phyloP scores from a whole-genome alignment of 2,329 filamentous ascomycete genomes.

The Orbilia brochopaga region DNA sequence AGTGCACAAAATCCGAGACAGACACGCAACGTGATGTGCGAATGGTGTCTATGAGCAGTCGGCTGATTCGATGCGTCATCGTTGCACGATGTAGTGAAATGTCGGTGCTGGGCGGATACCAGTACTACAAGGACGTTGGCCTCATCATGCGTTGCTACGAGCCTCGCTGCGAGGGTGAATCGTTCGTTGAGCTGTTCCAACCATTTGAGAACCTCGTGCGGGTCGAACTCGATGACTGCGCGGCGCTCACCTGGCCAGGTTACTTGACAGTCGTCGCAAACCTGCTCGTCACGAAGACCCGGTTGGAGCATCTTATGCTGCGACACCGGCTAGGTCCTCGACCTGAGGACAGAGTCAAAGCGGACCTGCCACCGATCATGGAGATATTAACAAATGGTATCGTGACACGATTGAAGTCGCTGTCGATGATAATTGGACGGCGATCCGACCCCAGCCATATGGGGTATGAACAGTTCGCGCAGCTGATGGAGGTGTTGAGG shows the following conservation, averaged over 20 bases:
- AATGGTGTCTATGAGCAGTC: not conserved
- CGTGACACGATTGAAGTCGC: constrained; percentile 13
- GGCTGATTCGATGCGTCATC: not conserved
- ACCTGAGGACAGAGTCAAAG: not conserved
- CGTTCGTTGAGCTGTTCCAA: constrained; percentile 20
- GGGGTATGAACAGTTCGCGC: constrained; percentile 28
- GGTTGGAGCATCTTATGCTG: constrained; percentile 21
- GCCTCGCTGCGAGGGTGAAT: constrained; percentile 8
- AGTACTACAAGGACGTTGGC: constrained; percentile 41
- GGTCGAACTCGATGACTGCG: constrained; percentile 37
- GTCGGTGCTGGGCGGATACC: constrained; percentile 26
- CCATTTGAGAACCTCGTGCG: constrained; percentile 21
- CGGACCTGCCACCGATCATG: constrained; percentile 11
- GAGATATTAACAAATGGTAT: constrained; percentile 19
- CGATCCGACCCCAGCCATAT: constrained; percentile 32
- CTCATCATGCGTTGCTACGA: constrained; percentile 39
- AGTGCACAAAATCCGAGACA: not conserved
- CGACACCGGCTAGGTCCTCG: constrained; percentile 23
- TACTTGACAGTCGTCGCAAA: constrained; percentile 28
- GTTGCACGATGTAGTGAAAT: constrained; percentile 18
- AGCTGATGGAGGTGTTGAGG: constrained; percentile 24
- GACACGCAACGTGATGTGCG: not conserved
- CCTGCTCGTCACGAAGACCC: constrained; percentile 29
- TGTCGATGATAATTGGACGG: constrained; percentile 27
- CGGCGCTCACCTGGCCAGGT: constrained; percentile 21